A percentile compares a stretch with the other conserved stretches of the same genome.
Evolutionary conservation across 1,139 yeast species (phyloP).

Genomic region (Yamadazyma diospyri): DNA sequence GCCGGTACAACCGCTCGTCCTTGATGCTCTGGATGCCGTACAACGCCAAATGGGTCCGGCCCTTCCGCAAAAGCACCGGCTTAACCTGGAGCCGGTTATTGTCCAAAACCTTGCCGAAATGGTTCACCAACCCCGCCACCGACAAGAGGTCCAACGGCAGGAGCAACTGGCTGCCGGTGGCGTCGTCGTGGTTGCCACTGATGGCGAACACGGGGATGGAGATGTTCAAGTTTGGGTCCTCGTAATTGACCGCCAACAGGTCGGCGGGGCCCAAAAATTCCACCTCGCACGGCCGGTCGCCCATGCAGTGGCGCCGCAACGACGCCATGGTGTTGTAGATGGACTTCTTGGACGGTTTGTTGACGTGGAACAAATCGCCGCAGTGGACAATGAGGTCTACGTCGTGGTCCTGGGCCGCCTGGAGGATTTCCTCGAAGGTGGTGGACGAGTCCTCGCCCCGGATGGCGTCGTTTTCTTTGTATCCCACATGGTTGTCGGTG

Average conservation of each 20-base stretch:
- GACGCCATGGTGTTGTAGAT: slow-evolving; percentile 79
- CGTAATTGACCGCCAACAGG: slow-evolving; percentile 71
- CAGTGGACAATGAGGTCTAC: slow-evolving; percentile 91
- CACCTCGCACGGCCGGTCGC: slow-evolving; percentile 84
- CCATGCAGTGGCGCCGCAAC: slow-evolving; percentile 70
- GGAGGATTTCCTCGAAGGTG: slow-evolving; percentile 81
- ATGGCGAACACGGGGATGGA: slow-evolving; percentile 93
- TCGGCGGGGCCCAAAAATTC: slow-evolving; percentile 81
- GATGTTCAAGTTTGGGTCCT: slow-evolving; percentile 84
- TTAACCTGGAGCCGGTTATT: slow-evolving; percentile 69
- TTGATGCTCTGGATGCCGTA: slow-evolving; percentile 88
- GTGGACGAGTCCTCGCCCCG: slow-evolving; percentile 88
- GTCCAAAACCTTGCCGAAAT: slow-evolving; percentile 80
- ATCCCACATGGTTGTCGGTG: slow-evolving; percentile 97
- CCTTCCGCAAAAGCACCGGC: slow-evolving; percentile 84
- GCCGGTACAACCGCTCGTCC: slow-evolving; percentile 81
- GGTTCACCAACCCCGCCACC: slow-evolving; percentile 80
- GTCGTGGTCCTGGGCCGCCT: slow-evolving; percentile 63
- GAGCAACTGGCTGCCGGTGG: slow-evolving; percentile 83
- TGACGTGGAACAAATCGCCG: slow-evolving; percentile 90
- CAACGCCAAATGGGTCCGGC: slow-evolving; percentile 73
- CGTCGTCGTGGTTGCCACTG: slow-evolving; percentile 96
- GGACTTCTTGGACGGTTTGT: slow-evolving; percentile 85
- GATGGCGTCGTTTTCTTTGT: slow-evolving; percentile 82
- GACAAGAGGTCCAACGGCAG: slow-evolving; percentile 85